phyloP scores from a whole-genome alignment of 2,329 filamentous ascomycete species.

The Helotiales sp. region DNA sequence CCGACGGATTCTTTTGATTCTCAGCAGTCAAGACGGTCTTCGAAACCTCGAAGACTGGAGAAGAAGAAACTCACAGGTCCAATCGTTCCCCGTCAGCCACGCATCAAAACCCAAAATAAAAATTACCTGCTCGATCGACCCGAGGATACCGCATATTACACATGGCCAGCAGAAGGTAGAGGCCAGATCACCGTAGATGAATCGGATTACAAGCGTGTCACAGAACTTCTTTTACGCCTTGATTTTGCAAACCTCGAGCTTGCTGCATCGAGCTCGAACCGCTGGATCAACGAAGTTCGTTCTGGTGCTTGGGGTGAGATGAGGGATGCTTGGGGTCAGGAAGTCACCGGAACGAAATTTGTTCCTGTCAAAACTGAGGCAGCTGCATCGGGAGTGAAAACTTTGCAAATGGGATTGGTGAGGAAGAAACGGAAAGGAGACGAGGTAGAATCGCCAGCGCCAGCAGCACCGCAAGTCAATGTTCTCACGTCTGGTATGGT shows the following conservation, averaged over 20 bases:
- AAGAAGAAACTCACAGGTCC: constrained; percentile 55
- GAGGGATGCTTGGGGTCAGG: constrained; percentile 51
- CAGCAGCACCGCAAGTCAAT: constrained; percentile 39
- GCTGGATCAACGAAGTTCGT: constrained; percentile 70
- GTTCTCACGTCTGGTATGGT: constrained; percentile 51
- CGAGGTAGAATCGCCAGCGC: constrained; percentile 16
- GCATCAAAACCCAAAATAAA: constrained; percentile 59
- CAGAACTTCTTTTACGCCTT: constrained; percentile 69
- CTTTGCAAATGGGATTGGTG: constrained; percentile 42
- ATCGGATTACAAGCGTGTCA: constrained; percentile 63
- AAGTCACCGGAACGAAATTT: constrained; percentile 47
- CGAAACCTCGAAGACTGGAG: constrained; percentile 35
- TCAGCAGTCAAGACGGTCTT: constrained; percentile 6
- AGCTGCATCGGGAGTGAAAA: constrained; percentile 33
- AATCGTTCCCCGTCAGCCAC: constrained; percentile 64
- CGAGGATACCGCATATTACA: constrained; percentile 60
- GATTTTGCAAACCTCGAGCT: constrained; percentile 69
- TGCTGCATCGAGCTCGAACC: constrained; percentile 62
- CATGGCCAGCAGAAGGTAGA: constrained; percentile 62
- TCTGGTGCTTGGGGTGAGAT: constrained; percentile 36
- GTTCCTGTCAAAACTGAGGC: constrained; percentile 22
- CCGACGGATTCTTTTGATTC: not conserved
- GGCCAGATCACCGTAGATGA: constrained; percentile 65
- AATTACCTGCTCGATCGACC: constrained; percentile 51
- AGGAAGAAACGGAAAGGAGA: constrained; percentile 51